phyloP scores from a whole-genome alignment of 805 yeast genomes.

The Millerozyma acaciae region DNA sequence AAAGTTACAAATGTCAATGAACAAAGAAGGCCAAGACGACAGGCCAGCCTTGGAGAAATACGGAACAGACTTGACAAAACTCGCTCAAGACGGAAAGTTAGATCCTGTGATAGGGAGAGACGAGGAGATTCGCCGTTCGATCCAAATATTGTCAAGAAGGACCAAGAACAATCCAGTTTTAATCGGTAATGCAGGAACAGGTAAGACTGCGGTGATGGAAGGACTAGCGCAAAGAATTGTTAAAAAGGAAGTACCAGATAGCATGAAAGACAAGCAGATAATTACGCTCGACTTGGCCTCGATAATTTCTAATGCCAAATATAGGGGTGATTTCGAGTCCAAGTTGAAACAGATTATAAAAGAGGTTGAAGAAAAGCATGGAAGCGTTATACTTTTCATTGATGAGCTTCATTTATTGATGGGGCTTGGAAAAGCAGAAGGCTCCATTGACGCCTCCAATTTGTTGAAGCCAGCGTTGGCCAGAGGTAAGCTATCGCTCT shows the following conservation, averaged over 20 bases:
- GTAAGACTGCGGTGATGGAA: constrained; percentile 95
- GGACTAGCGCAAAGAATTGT: constrained; percentile 93
- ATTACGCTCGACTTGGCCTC: constrained; percentile 85
- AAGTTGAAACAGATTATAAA: constrained; percentile 75
- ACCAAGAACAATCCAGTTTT: constrained; percentile 94
- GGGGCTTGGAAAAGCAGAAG: constrained; percentile 92
- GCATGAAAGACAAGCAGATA: constrained; percentile 81
- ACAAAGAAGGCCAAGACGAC: constrained; percentile 44
- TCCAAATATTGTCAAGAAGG: constrained; percentile 86
- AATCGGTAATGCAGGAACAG: constrained; percentile 97
- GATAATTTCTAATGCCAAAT: constrained; percentile 91
- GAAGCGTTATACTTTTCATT: constrained; percentile 74
- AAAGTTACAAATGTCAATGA: constrained; percentile 39
- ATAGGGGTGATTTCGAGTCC: constrained; percentile 93
- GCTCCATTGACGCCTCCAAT: constrained; percentile 93
- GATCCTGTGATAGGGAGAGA: constrained; percentile 98
- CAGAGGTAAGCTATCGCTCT: constrained; percentile 85
- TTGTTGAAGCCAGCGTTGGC: constrained; percentile 91
- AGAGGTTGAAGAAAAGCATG: constrained; percentile 77
- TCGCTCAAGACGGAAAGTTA: constrained; percentile 84
- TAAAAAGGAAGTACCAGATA: constrained; percentile 90
- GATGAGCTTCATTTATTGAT: constrained; percentile 88
- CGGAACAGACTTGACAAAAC: constrained; percentile 80
- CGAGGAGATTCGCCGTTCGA: constrained; percentile 89
- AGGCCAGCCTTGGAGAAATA: constrained; percentile 75